phyloP scores from a whole-genome alignment of 2,329 filamentous ascomycete genomes.

The Tolypocladium pustulatum region DNA sequence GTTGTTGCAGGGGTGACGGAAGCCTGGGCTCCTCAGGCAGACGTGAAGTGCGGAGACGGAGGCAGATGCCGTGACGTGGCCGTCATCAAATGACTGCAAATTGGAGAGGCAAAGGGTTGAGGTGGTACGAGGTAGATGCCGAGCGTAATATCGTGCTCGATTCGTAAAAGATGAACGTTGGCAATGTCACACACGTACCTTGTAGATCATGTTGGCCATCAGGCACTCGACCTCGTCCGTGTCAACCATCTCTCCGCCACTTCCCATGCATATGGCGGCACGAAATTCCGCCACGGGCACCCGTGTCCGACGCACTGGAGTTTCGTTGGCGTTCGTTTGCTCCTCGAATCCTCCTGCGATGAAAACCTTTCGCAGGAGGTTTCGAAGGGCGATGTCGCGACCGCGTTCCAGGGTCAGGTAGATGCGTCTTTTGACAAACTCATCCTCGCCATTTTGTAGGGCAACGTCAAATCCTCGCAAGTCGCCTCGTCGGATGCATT shows the following conservation, averaged over 20 bases:
- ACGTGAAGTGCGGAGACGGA: not conserved
- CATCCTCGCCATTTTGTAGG: constrained; percentile 72
- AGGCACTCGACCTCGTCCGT: constrained; percentile 92
- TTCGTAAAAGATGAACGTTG: not conserved
- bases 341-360: constrained; percentile 74
- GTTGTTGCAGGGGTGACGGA: not conserved
- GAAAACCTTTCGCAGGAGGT: constrained; percentile 86
- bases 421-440: constrained; percentile 86
- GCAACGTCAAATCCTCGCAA: constrained; percentile 76
- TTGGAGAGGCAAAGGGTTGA: not conserved
- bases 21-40: not conserved
- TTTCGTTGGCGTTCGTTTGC: constrained; percentile 54
- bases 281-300: constrained; percentile 77
- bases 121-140: too few species aligned
- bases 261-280: constrained; percentile 69
- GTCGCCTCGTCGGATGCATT: constrained; percentile 73
- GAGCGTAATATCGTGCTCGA: not conserved
- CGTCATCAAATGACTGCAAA: not conserved
- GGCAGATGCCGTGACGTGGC: not conserved
- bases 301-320: constrained; percentile 59
- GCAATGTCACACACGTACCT: constrained; percentile 46
- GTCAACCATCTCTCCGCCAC: constrained; percentile 57
- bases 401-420: constrained; percentile 90
- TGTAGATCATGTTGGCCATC: constrained; percentile 95
- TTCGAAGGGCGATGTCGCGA: constrained; percentile 83